phyloP scores from a whole-genome alignment of 306 rosid genomes.

The Leucaena leucocephala region DNA sequence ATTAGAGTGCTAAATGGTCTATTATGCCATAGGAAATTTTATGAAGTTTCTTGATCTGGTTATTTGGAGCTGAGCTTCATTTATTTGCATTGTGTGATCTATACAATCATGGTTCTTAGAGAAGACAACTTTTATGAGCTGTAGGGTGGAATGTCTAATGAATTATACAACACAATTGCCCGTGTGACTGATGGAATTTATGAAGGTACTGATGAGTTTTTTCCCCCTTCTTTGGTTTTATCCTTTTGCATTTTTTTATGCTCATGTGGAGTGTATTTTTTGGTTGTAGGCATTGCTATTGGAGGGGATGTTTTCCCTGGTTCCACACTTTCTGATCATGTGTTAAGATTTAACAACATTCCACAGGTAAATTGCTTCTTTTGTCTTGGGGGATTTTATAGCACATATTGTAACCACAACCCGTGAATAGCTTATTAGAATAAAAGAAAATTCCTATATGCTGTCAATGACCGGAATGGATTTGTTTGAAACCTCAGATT shows the following conservation, averaged over 20 bases:
- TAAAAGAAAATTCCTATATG: constrained; percentile 9
- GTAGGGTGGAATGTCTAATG: constrained; percentile 97
- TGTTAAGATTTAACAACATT: constrained; percentile 85
- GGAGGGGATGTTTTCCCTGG: constrained; percentile 95
- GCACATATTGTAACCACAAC: constrained; percentile 6
- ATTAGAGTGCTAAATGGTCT: background rate
- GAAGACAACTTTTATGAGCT: constrained; percentile 31
- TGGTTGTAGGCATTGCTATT: constrained; percentile 74
- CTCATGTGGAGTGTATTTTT: constrained; percentile 18
- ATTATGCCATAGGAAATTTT: background rate
- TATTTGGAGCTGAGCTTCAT: background rate
- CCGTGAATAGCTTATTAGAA: background rate
- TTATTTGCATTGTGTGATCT: background rate
- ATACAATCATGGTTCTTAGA: constrained; percentile 31
- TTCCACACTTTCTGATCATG: constrained; percentile 90
- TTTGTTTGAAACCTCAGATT: constrained; percentile 50
- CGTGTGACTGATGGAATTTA: constrained; percentile 90
- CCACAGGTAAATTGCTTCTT: constrained; percentile 59
- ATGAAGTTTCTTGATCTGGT: background rate
- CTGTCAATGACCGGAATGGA: constrained; percentile 28
- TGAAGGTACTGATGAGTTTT: constrained; percentile 59
- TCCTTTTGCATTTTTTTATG: constrained; percentile 21
- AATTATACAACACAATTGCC: constrained; percentile 74
- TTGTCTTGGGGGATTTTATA: constrained; percentile 21
- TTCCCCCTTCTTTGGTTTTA: background rate